Evolutionary conservation across 805 yeast species (phyloP).

Genomic region (Candida peoriensis): DNA sequence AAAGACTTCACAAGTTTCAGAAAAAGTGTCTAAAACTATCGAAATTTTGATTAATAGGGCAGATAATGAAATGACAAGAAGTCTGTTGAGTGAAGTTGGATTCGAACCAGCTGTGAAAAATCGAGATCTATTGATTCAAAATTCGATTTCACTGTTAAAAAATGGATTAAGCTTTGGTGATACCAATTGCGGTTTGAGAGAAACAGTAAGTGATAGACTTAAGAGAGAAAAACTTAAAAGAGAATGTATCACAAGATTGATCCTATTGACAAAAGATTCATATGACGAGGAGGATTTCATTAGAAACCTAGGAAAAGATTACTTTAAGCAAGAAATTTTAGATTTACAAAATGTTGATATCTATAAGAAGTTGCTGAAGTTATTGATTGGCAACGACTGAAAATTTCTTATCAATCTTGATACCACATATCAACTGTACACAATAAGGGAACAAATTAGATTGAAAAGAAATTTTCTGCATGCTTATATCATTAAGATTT

Average conservation of each 20-base stretch:
- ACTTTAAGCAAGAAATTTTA: slow-evolving; percentile 12
- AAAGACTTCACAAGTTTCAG: slow-evolving; percentile 16
- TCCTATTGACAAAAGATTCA: slow-evolving; percentile 14
- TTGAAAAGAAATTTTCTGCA: no score
- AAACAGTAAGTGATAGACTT: slow-evolving; percentile 14
- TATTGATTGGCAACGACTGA: no score
- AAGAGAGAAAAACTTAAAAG: slow-evolving; percentile 18
- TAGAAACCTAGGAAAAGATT: slow-evolving; percentile 17
- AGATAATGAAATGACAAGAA: slow-evolving; percentile 20
- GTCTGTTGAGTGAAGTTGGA: slow-evolving; percentile 4
- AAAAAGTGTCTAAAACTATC: slow-evolving; percentile 15
- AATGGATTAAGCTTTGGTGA: slow-evolving; percentile 17
- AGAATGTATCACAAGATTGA: slow-evolving; percentile 19
- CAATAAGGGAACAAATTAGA: no score
- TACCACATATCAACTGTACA: no score
- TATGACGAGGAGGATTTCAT: slow-evolving; percentile 14
- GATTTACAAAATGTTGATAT: slow-evolving; percentile 12
- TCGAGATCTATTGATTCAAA: slow-evolving; percentile 9
- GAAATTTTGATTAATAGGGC: slow-evolving; percentile 21
- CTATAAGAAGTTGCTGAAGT: slow-evolving; percentile 5
- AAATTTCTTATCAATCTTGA: no score
- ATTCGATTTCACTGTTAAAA: slow-evolving; percentile 19
- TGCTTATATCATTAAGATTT: no score
- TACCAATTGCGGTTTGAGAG: slow-evolving; percentile 23
- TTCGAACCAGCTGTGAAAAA: slow-evolving; percentile 13